These are phyloP conservation scores for Erythrophleum fordii DNA, from an alignment of 306 rosid genomes.

Conservation along the genomic window DNA sequence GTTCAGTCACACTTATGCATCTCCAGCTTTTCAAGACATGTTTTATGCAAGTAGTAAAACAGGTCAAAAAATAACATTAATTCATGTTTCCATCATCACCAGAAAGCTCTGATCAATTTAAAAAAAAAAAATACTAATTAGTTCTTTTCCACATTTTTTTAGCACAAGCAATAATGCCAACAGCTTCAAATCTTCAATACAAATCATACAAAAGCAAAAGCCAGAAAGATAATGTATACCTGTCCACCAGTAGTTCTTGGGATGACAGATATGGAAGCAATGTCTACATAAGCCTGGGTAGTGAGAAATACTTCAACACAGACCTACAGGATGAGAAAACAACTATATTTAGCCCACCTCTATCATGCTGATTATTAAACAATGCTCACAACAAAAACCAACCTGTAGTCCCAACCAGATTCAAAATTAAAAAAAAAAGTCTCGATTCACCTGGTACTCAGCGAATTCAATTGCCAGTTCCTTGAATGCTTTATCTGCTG, in stretches of 20 bases:
- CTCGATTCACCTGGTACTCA: slow-evolving; percentile 75
- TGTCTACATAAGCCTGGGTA: slow-evolving; percentile 82
- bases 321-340: slow-evolving; percentile 63
- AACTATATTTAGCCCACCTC: slow-evolving; percentile 34
- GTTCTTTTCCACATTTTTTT: slow-evolving; percentile 3
- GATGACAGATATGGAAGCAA: slow-evolving; percentile 87
- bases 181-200: slow-evolving; percentile 1
- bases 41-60: slow-evolving; percentile 11
- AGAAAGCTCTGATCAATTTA: slow-evolving; percentile 13
- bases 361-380: slow-evolving; percentile 20
- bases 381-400: slow-evolving; percentile 20
- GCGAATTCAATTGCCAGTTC: slow-evolving; percentile 92
- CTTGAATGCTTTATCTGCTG: slow-evolving; percentile 86
- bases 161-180: slow-evolving; percentile 19
- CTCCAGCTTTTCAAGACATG: not conserved
- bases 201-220: slow-evolving; percentile 17
- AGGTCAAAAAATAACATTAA: slow-evolving; percentile 8
- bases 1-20: too few relatives aligned
- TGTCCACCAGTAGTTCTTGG: slow-evolving; percentile 98
- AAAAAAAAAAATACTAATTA: slow-evolving; percentile 4
- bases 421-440: not conserved
- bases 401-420: slow-evolving; percentile 26
- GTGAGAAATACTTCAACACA: slow-evolving; percentile 92
- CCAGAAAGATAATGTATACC: slow-evolving; percentile 52
- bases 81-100: not conserved